Base-by-base conservation (phyloP, 345 rosid genomes). In the Raphanus raphanistrum region DNA sequence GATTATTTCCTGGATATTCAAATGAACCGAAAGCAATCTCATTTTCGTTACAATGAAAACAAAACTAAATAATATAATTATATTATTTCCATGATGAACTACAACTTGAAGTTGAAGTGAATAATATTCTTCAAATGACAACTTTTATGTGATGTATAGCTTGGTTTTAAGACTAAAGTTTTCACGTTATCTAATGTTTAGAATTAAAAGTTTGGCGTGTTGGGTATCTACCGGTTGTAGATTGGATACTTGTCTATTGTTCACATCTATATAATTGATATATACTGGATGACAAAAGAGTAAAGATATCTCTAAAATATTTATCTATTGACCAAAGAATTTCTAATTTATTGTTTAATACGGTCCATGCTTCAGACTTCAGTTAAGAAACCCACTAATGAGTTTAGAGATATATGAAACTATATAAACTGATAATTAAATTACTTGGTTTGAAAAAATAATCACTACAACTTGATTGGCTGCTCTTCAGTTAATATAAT, bases 401-500 rank as follows among this genome's bases (percentile, higher is more conserved):
- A 25, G 29, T 57, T 57, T 57, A 9, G n/a, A 57, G 5, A 8
- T 21, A 45, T 45, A 4, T 45, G 2, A 57, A 21, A 55, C 61
- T 55, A 8, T 55, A 55, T 57, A 10, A 57, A 2, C 9, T 25
- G 27, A 10, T 57, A 57, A 9, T 21, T 27, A 57, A 28, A 8
- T 17, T 17, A 21, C 57, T 59, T 68, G 21, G 21, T 68, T 68
- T 29, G 1, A 60, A 76, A 60, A 28, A 68, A 28, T 55, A 68
- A 28, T 57, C 41, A n/a, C 45, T 36, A 12, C 57, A 27, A 41
- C 35, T 70, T 38, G 13, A 71, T 58, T 58, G 74, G 36, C 54
- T 71, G 1, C 0, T 70, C 55, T 55, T 10, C 11, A 69, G 17
- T 1, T 31, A 54, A 32, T 69, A 31, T 10, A 58, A 57, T 12